Percentiles rank a stretch among this genome's conserved stretches.
Evolutionary conservation across 306 rosid genomes (phyloP).

Genomic region (Cyclanthera cordifolia): DNA sequence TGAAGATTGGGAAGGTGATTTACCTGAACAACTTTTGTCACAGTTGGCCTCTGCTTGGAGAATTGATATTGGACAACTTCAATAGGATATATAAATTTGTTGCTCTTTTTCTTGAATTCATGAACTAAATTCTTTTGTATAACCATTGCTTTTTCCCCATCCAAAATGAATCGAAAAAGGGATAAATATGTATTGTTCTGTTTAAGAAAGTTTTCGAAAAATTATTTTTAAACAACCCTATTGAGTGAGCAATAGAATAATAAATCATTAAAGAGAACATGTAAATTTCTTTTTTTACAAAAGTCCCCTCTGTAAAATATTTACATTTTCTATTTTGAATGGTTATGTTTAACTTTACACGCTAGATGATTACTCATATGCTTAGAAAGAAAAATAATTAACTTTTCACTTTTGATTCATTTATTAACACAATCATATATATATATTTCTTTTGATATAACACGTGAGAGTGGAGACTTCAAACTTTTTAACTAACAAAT

Average conservation of each 20-base stretch:
- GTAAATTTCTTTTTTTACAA: neutral
- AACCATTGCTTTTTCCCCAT: neutral
- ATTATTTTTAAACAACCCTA: neutral
- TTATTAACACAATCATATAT: no score
- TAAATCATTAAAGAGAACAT: neutral
- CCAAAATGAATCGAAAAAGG: neutral
- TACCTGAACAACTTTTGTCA: constrained; percentile 64
- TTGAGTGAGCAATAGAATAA: neutral
- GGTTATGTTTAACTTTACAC: no score
- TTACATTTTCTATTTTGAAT: no score
- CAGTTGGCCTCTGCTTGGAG: constrained; percentile 90
- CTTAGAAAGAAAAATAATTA: no score
- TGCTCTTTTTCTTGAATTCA: neutral
- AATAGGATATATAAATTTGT: constrained; percentile 21
- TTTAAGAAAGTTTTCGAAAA: neutral
- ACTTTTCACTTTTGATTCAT: neutral
- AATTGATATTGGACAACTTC: constrained; percentile 63
- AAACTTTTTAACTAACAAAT: no score
- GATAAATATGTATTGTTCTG: neutral
- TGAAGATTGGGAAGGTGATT: constrained; percentile 86
- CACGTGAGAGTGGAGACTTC: no score
- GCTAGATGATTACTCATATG: no score
- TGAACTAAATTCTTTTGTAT: constrained; percentile 3
- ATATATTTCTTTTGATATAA: no score
- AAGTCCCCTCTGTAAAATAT: no score